Evolutionary conservation across 192 early-diverging fungal genomes (phyloP).

Genomic region (Coemansia javaensis): DNA sequence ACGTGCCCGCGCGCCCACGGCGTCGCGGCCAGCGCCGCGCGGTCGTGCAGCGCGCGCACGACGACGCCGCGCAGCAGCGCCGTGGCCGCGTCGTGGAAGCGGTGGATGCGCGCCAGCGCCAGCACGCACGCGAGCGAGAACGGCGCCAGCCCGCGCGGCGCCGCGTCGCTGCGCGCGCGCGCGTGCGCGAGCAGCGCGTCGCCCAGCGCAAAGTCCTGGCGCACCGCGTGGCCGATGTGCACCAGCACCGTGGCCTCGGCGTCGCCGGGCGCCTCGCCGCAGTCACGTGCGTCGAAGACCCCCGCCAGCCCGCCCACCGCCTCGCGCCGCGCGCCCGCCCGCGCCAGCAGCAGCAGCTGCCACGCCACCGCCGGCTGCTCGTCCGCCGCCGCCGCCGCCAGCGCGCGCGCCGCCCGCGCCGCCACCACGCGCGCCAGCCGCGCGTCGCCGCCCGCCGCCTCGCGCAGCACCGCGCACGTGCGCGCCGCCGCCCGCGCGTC

Average conservation of each 20-base stretch:
- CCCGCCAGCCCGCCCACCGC: constrained; percentile 53
- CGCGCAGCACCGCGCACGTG: constrained; percentile 28
- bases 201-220: constrained; percentile 63
- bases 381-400: constrained; percentile 11
- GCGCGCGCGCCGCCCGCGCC: constrained; percentile 28
- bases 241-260: constrained; percentile 67
- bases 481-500: constrained; percentile 23
- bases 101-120: constrained; percentile 62
- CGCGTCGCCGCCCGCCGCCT: constrained; percentile 18
- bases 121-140: constrained; percentile 66
- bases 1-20: constrained; percentile 15
- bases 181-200: constrained; percentile 39
- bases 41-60: constrained; percentile 21
- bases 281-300: constrained; percentile 58
- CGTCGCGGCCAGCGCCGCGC: constrained; percentile 1
- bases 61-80: constrained; percentile 20
- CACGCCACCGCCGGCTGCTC: constrained; percentile 64
- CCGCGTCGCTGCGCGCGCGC: constrained; percentile 46
- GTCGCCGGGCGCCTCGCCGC: constrained; percentile 51
- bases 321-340: constrained; percentile 54
- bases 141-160: constrained; percentile 29
- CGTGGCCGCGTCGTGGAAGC: constrained; percentile 61
- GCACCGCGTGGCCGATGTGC: constrained; percentile 66
- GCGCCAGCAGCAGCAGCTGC: constrained; percentile 61
- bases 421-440: constrained; percentile 13